Percentiles rank a stretch among this genome's conserved stretches.
These are phyloP conservation scores for Xanthoparmelia taractica DNA, from an alignment of 495 filamentous ascomycete genomes.

Conservation along the genomic window DNA sequence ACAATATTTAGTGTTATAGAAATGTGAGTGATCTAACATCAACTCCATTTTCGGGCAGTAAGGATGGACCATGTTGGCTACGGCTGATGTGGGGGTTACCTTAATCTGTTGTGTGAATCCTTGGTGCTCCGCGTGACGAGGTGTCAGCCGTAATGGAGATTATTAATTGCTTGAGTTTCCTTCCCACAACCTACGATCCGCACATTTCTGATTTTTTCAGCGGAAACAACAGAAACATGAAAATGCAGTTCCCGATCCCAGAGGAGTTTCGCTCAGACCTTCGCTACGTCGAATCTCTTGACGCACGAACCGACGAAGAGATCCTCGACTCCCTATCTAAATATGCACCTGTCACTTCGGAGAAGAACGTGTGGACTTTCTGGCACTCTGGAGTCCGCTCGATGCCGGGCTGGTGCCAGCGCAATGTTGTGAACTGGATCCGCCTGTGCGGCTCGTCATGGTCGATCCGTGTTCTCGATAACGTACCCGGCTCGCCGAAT, in stretches of 20 bases:
- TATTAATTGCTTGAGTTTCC: no score
- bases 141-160: no score
- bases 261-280: background rate
- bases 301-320: background rate
- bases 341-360: background rate
- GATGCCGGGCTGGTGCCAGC: constrained; percentile 1
- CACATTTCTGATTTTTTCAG: no score
- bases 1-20: no score
- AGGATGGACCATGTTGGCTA: no score
- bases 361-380: background rate
- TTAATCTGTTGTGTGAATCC: no score
- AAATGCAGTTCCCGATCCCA: background rate
- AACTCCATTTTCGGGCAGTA: no score
- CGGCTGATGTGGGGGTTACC: no score
- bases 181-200: no score
- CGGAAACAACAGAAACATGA: no score
- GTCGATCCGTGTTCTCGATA: constrained; percentile 1
- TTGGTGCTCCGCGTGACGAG: no score
- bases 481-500: background rate
- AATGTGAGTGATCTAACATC: no score
- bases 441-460: background rate
- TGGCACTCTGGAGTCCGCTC: background rate
- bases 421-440: background rate
- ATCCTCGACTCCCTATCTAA: background rate
- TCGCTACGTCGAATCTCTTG: background rate